Percentiles rank a stretch among this genome's conserved stretches.
Conservation (phyloP, 768 basidiomycete genomes). For the Sistotremastrum suecicum region DNA sequence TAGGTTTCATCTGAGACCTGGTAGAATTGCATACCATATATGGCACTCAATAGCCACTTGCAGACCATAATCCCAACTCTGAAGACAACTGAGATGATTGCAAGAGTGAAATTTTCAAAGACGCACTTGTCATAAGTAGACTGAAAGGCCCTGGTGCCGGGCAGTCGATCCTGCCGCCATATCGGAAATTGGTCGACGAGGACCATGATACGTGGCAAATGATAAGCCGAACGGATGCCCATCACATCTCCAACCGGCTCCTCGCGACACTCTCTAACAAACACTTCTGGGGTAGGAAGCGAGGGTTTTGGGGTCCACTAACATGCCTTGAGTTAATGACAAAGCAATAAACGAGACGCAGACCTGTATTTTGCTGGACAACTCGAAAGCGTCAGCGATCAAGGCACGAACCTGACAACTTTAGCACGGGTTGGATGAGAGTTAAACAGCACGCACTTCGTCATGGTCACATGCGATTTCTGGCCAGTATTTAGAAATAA, state of each 20-base stretch:
- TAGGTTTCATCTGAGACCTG: too few species aligned
- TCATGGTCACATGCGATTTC: slow-evolving; percentile 69
- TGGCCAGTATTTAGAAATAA: slow-evolving; percentile 52
- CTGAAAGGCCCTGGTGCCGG: slow-evolving; percentile 68
- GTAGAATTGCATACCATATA: slow-evolving; percentile 24
- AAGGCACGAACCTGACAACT: slow-evolving; percentile 48
- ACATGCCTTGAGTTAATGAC: slow-evolving; percentile 2
- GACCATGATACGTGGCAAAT: slow-evolving; percentile 40
- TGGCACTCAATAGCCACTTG: slow-evolving; percentile 61
- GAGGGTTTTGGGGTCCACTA: slow-evolving; percentile 58
- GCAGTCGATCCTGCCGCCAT: slow-evolving; percentile 58
- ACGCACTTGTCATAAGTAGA: slow-evolving; percentile 71
- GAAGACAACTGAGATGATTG: slow-evolving; percentile 2
- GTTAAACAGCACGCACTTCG: slow-evolving; percentile 32
- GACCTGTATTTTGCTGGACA: slow-evolving; percentile 58
- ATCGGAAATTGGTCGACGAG: slow-evolving; percentile 49
- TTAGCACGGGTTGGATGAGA: slow-evolving; percentile 3
- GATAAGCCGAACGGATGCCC: slow-evolving; percentile 53
- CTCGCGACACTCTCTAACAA: slow-evolving; percentile 54
- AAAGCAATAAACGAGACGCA: not conserved
- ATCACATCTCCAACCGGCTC: slow-evolving; percentile 54
- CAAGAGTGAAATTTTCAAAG: not conserved
- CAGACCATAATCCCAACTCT: slow-evolving; percentile 56
- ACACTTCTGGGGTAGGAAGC: slow-evolving; percentile 40
- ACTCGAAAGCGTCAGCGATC: slow-evolving; percentile 61